Evolutionary conservation across 352 stramenopile species (phyloP).

Genomic region (Phytophthora pini): DNA sequence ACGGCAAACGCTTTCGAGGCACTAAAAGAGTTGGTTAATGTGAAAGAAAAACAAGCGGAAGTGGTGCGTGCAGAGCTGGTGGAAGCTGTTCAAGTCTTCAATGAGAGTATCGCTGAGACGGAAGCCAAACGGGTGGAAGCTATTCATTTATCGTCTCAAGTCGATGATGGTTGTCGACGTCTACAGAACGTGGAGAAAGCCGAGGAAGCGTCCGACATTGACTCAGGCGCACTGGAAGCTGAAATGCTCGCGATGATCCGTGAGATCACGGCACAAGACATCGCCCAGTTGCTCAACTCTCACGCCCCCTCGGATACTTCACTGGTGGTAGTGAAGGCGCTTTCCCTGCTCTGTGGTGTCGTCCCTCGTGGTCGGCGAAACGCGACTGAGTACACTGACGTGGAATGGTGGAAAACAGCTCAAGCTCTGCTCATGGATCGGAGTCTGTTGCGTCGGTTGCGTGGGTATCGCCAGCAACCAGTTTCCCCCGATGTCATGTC

Average conservation of each 20-base stretch:
- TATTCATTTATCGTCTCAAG: slow-evolving; percentile 50
- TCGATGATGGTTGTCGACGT: slow-evolving; percentile 64
- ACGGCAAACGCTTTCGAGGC: slow-evolving; percentile 22
- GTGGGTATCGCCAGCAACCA: slow-evolving; percentile 55
- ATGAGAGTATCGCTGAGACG: slow-evolving; percentile 77
- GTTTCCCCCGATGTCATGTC: slow-evolving; percentile 75
- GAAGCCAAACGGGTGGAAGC: slow-evolving; percentile 65
- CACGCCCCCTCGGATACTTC: slow-evolving; percentile 56
- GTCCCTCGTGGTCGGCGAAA: slow-evolving; percentile 59
- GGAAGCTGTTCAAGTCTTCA: slow-evolving; percentile 58
- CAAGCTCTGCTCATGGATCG: slow-evolving; percentile 86
- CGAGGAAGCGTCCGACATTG: slow-evolving; percentile 55
- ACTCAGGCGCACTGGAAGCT: slow-evolving; percentile 62
- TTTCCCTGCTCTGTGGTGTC: slow-evolving; percentile 73
- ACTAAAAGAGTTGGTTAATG: slow-evolving; percentile 29
- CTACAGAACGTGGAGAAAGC: slow-evolving; percentile 55
- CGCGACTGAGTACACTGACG: slow-evolving; percentile 71
- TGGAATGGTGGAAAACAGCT: slow-evolving; percentile 84
- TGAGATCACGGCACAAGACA: slow-evolving; percentile 77
- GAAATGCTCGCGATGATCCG: slow-evolving; percentile 70
- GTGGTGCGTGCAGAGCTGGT: slow-evolving; percentile 34
- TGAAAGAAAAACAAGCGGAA: slow-evolving; percentile 29
- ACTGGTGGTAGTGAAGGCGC: slow-evolving; percentile 74
- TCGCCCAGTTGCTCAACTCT: slow-evolving; percentile 67
- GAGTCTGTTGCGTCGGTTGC: slow-evolving; percentile 61